Evolutionary conservation across 2,329 filamentous ascomycete species (phyloP), one percentile per base, ranked within the genome.

Genomic region (Trichoderma atrobrunneum): DNA sequence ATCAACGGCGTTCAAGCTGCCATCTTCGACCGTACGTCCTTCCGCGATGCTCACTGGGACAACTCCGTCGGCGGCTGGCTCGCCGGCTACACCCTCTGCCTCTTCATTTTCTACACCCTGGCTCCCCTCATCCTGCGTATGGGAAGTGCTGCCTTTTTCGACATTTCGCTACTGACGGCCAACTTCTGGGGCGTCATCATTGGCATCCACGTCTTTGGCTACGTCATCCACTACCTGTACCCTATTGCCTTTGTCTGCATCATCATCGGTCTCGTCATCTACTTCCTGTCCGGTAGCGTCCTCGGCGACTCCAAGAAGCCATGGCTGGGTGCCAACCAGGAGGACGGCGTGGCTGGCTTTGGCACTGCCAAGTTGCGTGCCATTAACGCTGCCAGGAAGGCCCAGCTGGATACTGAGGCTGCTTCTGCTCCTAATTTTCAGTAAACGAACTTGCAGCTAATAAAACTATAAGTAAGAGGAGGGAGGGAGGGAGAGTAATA

Each of bases 151-250:
- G 95, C 95, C 24, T 98, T 99, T 84, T 97, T 98, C 86, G 97
- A 99, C 82, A 97, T 98, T 78, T 95, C 92, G 8, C 85, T 99
- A 75, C 86, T 99, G 73, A 98, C 96, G 2, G 93, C 91, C 77
- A 98, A 97, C 83, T 98, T 98, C 84, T 99, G 96, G 96, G 95
- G 94, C 75, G 92, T 97, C 74, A 92, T 97, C 76, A 95, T 99
- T 77, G 96, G 96, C 64, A 89, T 97, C 76, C 88, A 91, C 79
- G 93, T 98, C 63, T 97, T 99, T 78, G 89, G 91, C 59, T 89
- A 92, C 77, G 82, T 82, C 54, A 89, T 99, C 72, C 93, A 97
- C 83, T 97, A 89, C 86, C 87, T 98, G 83, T 99, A 99, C 83
- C 95, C 96, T 6, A 93, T 98, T 79, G 95, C 96, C 14, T 99